Conservation (phyloP, 257 asterid species). For the Forsythia viridissima region DNA sequence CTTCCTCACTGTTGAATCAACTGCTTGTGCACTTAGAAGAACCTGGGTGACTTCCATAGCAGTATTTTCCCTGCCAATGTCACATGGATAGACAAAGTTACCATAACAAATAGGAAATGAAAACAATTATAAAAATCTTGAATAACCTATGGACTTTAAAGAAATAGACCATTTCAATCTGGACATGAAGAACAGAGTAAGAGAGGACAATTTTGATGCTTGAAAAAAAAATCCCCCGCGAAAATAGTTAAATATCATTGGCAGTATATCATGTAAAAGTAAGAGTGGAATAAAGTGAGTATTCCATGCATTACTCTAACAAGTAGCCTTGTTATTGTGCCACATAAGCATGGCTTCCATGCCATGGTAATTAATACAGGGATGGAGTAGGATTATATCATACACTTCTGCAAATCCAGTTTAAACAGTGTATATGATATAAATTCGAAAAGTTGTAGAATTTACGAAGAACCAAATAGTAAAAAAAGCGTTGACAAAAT, state of each 20-base stretch:
- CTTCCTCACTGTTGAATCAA: conserved; percentile 66
- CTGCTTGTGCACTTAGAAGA: conserved; percentile 76
- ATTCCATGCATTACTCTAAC: too few relatives aligned
- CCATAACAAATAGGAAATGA: conserved; percentile 8
- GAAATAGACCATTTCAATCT: conserved; percentile 4
- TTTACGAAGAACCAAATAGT: too few relatives aligned
- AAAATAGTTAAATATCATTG: not conserved
- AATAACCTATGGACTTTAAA: not conserved
- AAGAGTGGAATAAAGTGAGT: not conserved
- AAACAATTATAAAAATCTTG: not conserved
- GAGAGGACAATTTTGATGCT: not conserved
- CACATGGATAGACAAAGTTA: not conserved
- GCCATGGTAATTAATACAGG: too few relatives aligned
- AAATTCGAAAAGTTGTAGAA: too few relatives aligned
- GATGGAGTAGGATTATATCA: too few relatives aligned
- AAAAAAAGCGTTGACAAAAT: not conserved
- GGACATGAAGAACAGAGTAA: not conserved
- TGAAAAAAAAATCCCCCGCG: not conserved
- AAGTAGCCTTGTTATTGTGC: too few relatives aligned
- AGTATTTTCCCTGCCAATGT: conserved; percentile 44
- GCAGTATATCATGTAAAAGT: not conserved
- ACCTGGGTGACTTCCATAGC: conserved; percentile 86
- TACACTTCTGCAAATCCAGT: too few relatives aligned
- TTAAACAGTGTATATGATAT: too few relatives aligned
- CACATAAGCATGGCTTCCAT: not conserved